These are phyloP conservation scores for Claviceps paspali DNA, from an alignment of 2,329 filamentous ascomycete species.

Conservation along the genomic window DNA sequence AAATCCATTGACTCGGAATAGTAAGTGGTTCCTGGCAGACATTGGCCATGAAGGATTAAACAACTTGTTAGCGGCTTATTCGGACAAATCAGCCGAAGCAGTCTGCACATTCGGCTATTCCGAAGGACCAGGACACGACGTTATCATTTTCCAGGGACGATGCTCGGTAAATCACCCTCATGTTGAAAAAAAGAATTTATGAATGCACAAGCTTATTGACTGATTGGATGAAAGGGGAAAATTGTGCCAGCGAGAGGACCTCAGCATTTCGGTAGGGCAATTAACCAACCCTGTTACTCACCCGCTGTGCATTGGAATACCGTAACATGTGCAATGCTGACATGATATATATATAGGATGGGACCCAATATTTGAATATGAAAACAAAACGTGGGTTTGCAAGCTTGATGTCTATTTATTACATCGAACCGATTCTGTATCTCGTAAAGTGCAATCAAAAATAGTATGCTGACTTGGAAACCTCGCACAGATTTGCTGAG, in stretches of 20 bases:
- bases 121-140: conserved; percentile 67
- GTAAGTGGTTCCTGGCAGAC: conserved; percentile 84
- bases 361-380: conserved; percentile 92
- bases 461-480: background rate
- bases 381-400: conserved; percentile 56
- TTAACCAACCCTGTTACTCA: background rate
- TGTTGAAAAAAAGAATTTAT: background rate
- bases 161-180: conserved; percentile 45
- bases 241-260: conserved; percentile 77
- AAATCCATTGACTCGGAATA: conserved; percentile 19
- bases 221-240: conserved; percentile 35
- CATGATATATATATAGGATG: conserved; percentile 44
- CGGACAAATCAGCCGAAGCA: conserved; percentile 82
- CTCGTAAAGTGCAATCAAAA: background rate
- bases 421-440: no score
- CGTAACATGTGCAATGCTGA: no score
- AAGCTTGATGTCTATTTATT: background rate
- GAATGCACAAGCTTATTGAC: background rate
- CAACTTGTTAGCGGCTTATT: conserved; percentile 74
- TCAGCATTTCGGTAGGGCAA: conserved; percentile 57
- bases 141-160: conserved; percentile 79
- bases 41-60: conserved; percentile 78
- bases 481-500: conserved; percentile 55
- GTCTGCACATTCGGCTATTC: conserved; percentile 95
- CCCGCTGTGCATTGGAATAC: background rate